phyloP scores from a whole-genome alignment of 2,329 filamentous ascomycete genomes.

The Zymoseptoria brevis region DNA sequence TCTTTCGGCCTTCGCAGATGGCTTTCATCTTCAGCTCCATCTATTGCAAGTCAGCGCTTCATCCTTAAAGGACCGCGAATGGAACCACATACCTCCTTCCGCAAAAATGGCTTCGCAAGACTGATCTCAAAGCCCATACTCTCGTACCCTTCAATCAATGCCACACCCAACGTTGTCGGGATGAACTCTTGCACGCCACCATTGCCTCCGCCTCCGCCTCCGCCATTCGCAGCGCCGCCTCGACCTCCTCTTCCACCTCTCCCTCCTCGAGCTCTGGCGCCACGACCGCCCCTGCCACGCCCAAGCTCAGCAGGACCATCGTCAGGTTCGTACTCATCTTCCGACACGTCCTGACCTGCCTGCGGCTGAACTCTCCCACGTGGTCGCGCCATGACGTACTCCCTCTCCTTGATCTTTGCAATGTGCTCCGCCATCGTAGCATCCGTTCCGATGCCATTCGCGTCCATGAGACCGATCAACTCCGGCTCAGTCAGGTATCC shows the following conservation, averaged over 20 bases:
- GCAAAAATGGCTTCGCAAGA: slow-evolving; percentile 87
- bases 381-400: slow-evolving; percentile 68
- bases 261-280: slow-evolving; percentile 28
- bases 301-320: slow-evolving; percentile 29
- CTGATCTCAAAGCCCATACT: slow-evolving; percentile 88
- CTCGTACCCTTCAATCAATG: slow-evolving; percentile 89
- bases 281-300: slow-evolving; percentile 34
- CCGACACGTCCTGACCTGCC: slow-evolving; percentile 21
- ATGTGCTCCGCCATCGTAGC: slow-evolving; percentile 99
- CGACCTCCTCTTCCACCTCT: slow-evolving; percentile 41
- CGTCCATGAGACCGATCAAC: slow-evolving; percentile 93
- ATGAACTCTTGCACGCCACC: slow-evolving; percentile 73
- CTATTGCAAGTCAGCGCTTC: slow-evolving; percentile 25
- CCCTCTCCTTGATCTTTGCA: slow-evolving; percentile 81
- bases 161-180: slow-evolving; percentile 82
- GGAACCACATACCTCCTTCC: slow-evolving; percentile 60
- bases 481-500: slow-evolving; percentile 90
- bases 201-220: slow-evolving; percentile 34
- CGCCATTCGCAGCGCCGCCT: slow-evolving; percentile 40
- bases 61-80: not conserved
- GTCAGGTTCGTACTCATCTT: slow-evolving; percentile 27
- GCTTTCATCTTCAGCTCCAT: slow-evolving; percentile 97
- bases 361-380: slow-evolving; percentile 29
- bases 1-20: slow-evolving; percentile 81
- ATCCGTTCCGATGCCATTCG: slow-evolving; percentile 95